These are phyloP conservation scores for Castanea mollissima DNA, from an alignment of 306 rosid species.

Conservation along the genomic window DNA sequence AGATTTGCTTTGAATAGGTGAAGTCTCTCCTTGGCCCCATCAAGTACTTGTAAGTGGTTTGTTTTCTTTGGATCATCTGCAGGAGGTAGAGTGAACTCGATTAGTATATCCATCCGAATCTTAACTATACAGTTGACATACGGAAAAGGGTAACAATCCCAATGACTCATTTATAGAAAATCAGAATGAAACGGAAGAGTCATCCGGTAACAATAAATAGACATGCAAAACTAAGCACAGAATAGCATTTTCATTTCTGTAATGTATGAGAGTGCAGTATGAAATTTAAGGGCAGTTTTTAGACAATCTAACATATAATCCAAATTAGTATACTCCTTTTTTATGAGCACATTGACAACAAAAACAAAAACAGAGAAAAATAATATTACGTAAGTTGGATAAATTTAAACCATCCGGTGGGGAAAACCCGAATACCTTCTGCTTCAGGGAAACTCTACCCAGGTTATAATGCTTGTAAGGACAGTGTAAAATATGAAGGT, in stretches of 20 bases:
- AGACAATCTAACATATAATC: not conserved
- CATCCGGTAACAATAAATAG: not conserved
- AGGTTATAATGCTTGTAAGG: no score
- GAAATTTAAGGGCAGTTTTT: not conserved
- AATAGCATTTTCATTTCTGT: not conserved
- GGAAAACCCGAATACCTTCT: no score
- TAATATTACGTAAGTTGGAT: not conserved
- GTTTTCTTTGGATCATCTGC: conserved; percentile 34
- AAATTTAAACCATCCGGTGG: no score
- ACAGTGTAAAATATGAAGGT: no score
- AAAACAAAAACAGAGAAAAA: not conserved
- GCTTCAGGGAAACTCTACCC: no score
- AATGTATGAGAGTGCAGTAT: not conserved
- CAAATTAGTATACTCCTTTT: not conserved
- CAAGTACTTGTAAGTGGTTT: conserved; percentile 31
- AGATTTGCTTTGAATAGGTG: conserved; percentile 38
- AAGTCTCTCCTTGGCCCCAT: conserved; percentile 48
- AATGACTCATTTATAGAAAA: not conserved
- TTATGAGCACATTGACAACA: not conserved
- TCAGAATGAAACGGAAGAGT: not conserved
- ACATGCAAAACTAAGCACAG: not conserved
- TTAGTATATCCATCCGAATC: not conserved
- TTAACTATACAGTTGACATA: not conserved
- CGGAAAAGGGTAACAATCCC: not conserved
- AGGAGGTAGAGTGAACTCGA: not conserved